phyloP scores from a whole-genome alignment of 164 flowering plant species.

The Tinospora cordifolia region DNA sequence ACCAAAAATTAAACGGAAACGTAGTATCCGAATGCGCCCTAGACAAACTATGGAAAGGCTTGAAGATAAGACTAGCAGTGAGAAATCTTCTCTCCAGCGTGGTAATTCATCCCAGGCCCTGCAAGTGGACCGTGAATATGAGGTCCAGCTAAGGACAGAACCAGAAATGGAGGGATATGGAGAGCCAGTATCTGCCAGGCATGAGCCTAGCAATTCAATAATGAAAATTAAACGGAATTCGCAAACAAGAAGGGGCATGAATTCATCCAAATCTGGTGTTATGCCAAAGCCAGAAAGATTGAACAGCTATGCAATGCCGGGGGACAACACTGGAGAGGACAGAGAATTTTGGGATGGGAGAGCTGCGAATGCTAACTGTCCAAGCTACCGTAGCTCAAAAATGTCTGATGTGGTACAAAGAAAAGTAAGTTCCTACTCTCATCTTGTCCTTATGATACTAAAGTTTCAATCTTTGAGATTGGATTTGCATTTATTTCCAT shows the following conservation, averaged over 20 bases:
- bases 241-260: slow-evolving; percentile 41
- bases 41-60: slow-evolving; percentile 50
- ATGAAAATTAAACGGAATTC: slow-evolving; percentile 40
- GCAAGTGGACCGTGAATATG: slow-evolving; percentile 42
- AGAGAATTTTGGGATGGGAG: slow-evolving; percentile 63
- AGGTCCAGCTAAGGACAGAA: slow-evolving; percentile 40
- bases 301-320: slow-evolving; percentile 32
- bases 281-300: slow-evolving; percentile 48
- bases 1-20: slow-evolving; percentile 86
- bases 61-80: slow-evolving; percentile 53
- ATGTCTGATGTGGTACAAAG: slow-evolving; percentile 75
- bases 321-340: slow-evolving; percentile 42
- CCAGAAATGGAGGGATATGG: slow-evolving; percentile 33
- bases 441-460: neutral
- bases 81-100: slow-evolving; percentile 34
- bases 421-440: slow-evolving; percentile 42
- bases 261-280: slow-evolving; percentile 43
- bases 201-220: slow-evolving; percentile 44
- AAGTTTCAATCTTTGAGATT: neutral
- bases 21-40: slow-evolving; percentile 78
- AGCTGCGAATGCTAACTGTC: slow-evolving; percentile 31
- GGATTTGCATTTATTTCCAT: neutral
- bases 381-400: slow-evolving; percentile 32
- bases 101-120: slow-evolving; percentile 57
- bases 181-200: slow-evolving; percentile 34